Base-by-base conservation (phyloP, 2,329 filamentous ascomycete species). In the Cercospora sp. region DNA sequence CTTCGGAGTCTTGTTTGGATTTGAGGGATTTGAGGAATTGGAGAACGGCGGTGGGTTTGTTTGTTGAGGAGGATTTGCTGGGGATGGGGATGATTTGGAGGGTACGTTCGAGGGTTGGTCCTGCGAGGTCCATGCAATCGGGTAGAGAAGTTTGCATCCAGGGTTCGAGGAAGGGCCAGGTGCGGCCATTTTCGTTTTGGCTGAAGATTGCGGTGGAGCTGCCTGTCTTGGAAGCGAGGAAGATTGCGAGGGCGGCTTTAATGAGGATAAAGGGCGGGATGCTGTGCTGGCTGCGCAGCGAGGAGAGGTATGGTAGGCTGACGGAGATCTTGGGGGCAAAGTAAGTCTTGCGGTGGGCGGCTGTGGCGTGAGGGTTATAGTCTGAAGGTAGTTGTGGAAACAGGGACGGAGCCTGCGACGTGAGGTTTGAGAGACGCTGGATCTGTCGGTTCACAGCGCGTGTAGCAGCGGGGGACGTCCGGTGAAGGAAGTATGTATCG, bases 41-140 rank as follows among this genome's bases (percentile, higher is more conserved):
- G 9, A 62, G 7, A 1, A 62, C 60, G 2, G 60, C 33, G 20
- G 60, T 51, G 10, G 36, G n/a, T 7, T 20, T 20, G 9, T 16
- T n/a, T 1, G 3, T 26, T 2, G 13, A 33, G 16, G 28, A 33
- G 48, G 48, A 28, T 53, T 12, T 23, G 23, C 28, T 58, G 1
- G 60, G 60, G 18, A 62, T 51, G 13, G 20, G 10, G 16, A 62
- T 48, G 36, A 62, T 62, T 23, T 62, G 60, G 13, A 62, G 13
- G 1, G 60, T 62, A 7, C 60, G 36, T n/a, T 62, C 60, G 20
- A 62, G 60, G 0, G 60, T 62, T 23, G 60, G 60, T 3, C 60
- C 60, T 6, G 60, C 60, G n/a, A 62, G 60, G 26, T 62, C 60
- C 60, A 62, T 62, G 40, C 60, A 62, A 26, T 62, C 60, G 20